phyloP scores from a whole-genome alignment of 257 asterid genomes.

The Solanum pimpinellifolium region DNA sequence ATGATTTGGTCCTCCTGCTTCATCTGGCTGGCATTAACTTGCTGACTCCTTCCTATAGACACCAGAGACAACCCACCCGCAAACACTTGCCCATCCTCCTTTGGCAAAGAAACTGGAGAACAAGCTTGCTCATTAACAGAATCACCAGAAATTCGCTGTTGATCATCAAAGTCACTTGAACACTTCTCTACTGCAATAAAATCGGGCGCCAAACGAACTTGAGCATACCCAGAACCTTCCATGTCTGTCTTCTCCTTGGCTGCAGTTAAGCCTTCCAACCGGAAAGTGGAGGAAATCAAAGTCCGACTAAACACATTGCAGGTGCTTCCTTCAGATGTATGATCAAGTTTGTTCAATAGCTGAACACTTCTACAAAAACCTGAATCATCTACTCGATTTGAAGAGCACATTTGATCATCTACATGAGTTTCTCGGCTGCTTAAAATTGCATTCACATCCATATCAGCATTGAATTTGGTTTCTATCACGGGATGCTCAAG shows the following conservation, averaged over 20 bases:
- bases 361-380: background rate
- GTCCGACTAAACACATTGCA: background rate
- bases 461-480: background rate
- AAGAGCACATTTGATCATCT: conserved; percentile 2
- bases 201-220: conserved; percentile 6
- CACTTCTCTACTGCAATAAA: conserved; percentile 11
- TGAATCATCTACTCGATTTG: background rate
- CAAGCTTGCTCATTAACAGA: conserved; percentile 21
- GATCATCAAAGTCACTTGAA: conserved; percentile 12
- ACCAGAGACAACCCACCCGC: conserved; percentile 26
- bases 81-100: conserved; percentile 20
- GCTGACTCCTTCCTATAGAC: conserved; percentile 16
- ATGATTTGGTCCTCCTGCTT: conserved; percentile 17
- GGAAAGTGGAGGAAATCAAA: conserved; percentile 14
- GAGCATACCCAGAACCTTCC: conserved; percentile 17
- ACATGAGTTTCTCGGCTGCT: background rate
- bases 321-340: background rate
- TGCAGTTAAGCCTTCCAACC: conserved; percentile 5
- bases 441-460: conserved; percentile 3
- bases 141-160: conserved; percentile 13
- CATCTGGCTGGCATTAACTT: conserved; percentile 23
- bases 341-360: conserved; percentile 3
- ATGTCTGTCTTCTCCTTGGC: background rate
- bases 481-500: background rate
- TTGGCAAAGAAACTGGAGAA: conserved; percentile 37